Conservation (phyloP, 2,329 filamentous ascomycete genomes). For the Zymoseptoria ardabiliae region DNA sequence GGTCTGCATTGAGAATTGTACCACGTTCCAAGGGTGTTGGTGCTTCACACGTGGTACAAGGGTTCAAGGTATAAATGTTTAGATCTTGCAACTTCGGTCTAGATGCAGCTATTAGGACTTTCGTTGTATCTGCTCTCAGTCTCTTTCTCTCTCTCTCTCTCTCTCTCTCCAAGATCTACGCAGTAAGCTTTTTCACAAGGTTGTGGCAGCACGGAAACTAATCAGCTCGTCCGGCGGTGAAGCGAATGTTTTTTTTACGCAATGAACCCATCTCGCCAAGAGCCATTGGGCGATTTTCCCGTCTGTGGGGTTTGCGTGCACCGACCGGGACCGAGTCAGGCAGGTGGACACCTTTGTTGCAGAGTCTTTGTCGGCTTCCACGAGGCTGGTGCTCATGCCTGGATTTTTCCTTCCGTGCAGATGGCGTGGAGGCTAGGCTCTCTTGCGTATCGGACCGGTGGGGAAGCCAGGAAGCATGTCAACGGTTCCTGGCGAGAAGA, state of each 20-base stretch:
- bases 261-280: background rate
- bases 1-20: background rate
- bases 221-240: background rate
- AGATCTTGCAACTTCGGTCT: background rate
- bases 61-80: background rate
- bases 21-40: background rate
- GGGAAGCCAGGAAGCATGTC: background rate
- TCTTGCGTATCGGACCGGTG: background rate
- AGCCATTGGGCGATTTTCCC: background rate
- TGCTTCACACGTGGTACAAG: background rate
- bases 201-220: background rate
- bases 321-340: background rate
- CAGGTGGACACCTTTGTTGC: background rate
- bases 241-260: too few species aligned
- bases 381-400: too few species aligned
- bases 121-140: background rate
- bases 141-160: too few species aligned
- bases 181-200: background rate
- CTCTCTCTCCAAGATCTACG: background rate
- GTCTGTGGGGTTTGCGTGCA: background rate
- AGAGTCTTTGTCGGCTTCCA: background rate
- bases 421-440: background rate
- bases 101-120: background rate
- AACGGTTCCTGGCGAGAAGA: background rate
- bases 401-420: background rate